Base-by-base conservation (phyloP, 805 yeast genomes). In the Nakazawaea ishiwadae region DNA sequence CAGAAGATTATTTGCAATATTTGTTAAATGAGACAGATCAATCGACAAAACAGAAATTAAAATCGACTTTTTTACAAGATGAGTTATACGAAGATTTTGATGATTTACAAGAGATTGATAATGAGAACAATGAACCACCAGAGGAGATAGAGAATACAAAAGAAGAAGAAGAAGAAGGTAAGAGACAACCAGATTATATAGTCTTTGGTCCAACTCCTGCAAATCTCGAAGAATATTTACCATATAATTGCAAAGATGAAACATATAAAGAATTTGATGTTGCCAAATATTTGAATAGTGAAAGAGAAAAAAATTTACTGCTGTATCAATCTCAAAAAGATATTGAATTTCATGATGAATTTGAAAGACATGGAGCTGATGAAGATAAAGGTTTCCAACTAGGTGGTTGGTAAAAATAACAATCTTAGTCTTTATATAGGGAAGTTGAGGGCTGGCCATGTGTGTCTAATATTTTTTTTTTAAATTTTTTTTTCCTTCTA, bases 161-260 rank as follows among this genome's bases (percentile, higher is more conserved):
- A 15, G 18, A 24, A 19, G 31, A 31, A 15, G 31, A 28, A 24
- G 34, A 34, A 20, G 23, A 9, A 6, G 33, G 14, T 11, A 20
- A 28, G 46, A n/a, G 31, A 46, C 14, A 46, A 45, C 34, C 52
- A 24, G 64, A 62, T 35, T 59, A 58, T 39, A 34, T 59, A 11
- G 55, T 63, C 14, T 48, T 52, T 6, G 68, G 66, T 0, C 65
- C 66, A 1, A 54, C 64, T 10, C 66, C 68, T 2, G 65, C 59
- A 16, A 53, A 43, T 9, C 38, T 63, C 19, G 42, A 55, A 27
- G 53, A 54, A 15, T 49, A 54, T 37, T 45, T 61, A 24, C 67
- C 68, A 1, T 62, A 63, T 39, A 54, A 54, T 16, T 50, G 45
- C 30, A 49, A 51, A 26, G 54, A 57, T 12, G 59, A 53, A 10